Evolutionary conservation across 2,329 filamentous ascomycete species (phyloP).

Genomic region (Paramyrothecium roridum): DNA sequence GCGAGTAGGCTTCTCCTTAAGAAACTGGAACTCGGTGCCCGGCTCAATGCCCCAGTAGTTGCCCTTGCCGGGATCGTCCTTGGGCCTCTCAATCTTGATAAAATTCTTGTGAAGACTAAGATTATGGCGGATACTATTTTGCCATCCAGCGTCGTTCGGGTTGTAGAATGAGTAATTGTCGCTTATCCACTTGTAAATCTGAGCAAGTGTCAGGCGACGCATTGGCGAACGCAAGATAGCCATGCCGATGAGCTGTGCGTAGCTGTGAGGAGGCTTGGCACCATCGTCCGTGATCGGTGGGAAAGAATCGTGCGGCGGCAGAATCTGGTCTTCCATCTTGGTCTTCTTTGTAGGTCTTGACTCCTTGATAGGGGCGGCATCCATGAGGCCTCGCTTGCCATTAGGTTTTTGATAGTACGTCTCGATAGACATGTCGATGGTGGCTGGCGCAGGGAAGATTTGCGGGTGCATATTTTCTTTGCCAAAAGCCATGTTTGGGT

Average conservation of each 20-base stretch:
- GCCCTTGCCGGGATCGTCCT: slow-evolving; percentile 95
- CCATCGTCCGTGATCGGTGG: slow-evolving; percentile 81
- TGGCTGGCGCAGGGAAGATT: slow-evolving; percentile 44
- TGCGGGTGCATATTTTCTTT: slow-evolving; percentile 57
- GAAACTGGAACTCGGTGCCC: slow-evolving; percentile 85
- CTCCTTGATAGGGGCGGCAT: slow-evolving; percentile 71
- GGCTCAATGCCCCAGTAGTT: slow-evolving; percentile 94
- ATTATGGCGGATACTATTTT: slow-evolving; percentile 98
- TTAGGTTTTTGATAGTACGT: slow-evolving; percentile 50
- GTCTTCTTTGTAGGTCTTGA: slow-evolving; percentile 64
- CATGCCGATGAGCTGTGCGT: slow-evolving; percentile 94
- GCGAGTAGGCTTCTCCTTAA: slow-evolving; percentile 77
- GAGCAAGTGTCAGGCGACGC: slow-evolving; percentile 80
- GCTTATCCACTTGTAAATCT: slow-evolving; percentile 99
- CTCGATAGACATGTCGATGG: slow-evolving; percentile 49
- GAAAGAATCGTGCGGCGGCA: slow-evolving; percentile 77
- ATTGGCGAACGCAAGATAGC: slow-evolving; percentile 85
- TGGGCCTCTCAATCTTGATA: slow-evolving; percentile 90
- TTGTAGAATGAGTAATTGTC: slow-evolving; percentile 89
- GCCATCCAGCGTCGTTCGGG: slow-evolving; percentile 84
- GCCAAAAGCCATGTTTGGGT: slow-evolving; percentile 35
- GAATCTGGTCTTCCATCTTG: slow-evolving; percentile 52
- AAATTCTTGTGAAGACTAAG: slow-evolving; percentile 96
- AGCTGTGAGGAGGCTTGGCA: slow-evolving; percentile 85
- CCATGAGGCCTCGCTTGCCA: slow-evolving; percentile 63